Conservation (phyloP, 2,329 filamentous ascomycete genomes). For the Sarocladium oryzae region DNA sequence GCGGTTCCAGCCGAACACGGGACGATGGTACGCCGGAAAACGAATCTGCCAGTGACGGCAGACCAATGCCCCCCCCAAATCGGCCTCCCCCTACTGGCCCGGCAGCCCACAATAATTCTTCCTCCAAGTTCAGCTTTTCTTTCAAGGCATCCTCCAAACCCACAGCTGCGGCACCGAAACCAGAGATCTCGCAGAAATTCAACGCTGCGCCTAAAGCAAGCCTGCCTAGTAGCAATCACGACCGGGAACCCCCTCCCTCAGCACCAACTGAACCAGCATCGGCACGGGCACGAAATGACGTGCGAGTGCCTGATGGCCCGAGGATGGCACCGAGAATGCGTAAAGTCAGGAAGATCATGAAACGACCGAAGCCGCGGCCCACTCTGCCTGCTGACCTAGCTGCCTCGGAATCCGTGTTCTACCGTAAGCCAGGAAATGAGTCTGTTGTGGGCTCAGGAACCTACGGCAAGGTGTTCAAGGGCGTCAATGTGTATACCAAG, state of each 20-base stretch:
- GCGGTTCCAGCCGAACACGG: background rate
- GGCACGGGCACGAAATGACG: conserved; percentile 32
- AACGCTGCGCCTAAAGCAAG: conserved; percentile 55
- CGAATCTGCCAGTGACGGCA: conserved; percentile 29
- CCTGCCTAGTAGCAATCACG: conserved; percentile 18
- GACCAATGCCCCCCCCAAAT: conserved; percentile 46
- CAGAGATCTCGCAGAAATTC: conserved; percentile 61
- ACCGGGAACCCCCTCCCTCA: conserved; percentile 41
- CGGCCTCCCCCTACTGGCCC: conserved; percentile 48
- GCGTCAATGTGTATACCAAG: conserved; percentile 85
- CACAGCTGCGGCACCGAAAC: conserved; percentile 50
- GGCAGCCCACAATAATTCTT: conserved; percentile 38
- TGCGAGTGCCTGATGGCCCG: conserved; percentile 27
- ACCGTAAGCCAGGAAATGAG: conserved; percentile 92
- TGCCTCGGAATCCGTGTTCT: conserved; percentile 83
- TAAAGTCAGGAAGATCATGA: conserved; percentile 61
- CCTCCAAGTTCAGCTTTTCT: conserved; percentile 83
- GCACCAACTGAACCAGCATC: conserved; percentile 50
- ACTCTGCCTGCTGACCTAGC: conserved; percentile 65
- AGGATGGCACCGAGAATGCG: conserved; percentile 45
- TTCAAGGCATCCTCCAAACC: conserved; percentile 70
- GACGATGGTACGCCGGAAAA: conserved; percentile 14
- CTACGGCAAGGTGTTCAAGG: conserved; percentile 94
- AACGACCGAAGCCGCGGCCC: conserved; percentile 64
- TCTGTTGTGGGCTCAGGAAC: conserved; percentile 94